A percentile compares a stretch with the other conserved stretches of the same genome.
These are phyloP conservation scores for Daedaleopsis sinensis DNA, from an alignment of 768 basidiomycete species.

Conservation along the genomic window DNA sequence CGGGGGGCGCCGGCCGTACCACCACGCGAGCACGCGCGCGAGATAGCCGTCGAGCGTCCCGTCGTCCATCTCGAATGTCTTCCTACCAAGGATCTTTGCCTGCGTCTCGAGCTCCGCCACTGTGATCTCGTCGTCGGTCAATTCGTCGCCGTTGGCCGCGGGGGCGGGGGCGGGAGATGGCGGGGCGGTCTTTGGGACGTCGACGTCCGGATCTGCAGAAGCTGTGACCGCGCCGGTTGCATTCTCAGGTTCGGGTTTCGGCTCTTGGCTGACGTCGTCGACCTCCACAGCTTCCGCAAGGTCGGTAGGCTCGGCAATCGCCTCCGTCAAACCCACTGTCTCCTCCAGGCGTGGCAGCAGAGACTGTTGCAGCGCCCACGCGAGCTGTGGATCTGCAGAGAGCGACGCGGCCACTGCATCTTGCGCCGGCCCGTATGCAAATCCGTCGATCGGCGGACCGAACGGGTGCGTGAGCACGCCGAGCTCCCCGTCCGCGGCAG, in stretches of 20 bases:
- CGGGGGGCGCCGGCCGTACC: constrained; percentile 70
- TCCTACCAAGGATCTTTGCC: constrained; percentile 62
- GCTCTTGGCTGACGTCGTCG: neutral
- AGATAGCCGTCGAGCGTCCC: constrained; percentile 56
- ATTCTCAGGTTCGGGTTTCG: neutral
- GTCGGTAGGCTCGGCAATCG: neutral
- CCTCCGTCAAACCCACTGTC: constrained; percentile 4
- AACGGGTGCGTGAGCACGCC: constrained; percentile 12
- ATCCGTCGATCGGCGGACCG: constrained; percentile 5
- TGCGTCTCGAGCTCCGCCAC: constrained; percentile 14
- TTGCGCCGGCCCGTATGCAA: neutral
- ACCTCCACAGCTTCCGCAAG: neutral
- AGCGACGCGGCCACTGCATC: neutral
- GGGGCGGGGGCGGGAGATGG: neutral
- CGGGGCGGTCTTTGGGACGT: constrained; percentile 8
- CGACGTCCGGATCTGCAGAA: neutral
- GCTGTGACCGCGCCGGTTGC: neutral
- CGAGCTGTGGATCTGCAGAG: constrained; percentile 28
- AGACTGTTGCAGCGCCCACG: constrained; percentile 34
- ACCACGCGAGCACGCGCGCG: constrained; percentile 64
- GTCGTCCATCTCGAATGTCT: constrained; percentile 58
- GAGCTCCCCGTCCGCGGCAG: neutral
- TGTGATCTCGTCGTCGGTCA: constrained; percentile 12
- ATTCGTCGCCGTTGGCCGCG: neutral
- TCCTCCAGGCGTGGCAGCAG: constrained; percentile 17